These are phyloP conservation scores for Euphrasia confusa DNA, from an alignment of 257 asterid genomes.

Conservation along the genomic window DNA sequence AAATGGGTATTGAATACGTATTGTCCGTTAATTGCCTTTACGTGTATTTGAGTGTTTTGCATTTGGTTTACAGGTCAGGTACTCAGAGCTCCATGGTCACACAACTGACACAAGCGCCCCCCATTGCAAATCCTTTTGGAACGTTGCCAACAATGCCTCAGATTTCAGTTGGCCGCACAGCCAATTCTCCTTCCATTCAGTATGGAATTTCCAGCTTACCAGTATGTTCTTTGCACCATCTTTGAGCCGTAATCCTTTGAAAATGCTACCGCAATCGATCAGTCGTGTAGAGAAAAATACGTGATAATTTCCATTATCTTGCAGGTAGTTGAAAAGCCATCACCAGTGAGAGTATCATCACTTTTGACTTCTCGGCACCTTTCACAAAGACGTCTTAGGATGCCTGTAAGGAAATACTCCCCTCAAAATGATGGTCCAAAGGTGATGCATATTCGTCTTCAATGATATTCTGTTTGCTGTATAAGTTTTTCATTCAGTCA, in stretches of 20 bases:
- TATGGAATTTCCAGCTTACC: slow-evolving; percentile 97
- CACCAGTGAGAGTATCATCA: slow-evolving; percentile 70
- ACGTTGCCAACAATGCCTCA: slow-evolving; percentile 90
- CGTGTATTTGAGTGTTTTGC: background rate
- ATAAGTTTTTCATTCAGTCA: background rate
- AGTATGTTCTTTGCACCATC: slow-evolving; percentile 27
- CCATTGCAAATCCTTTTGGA: slow-evolving; percentile 80
- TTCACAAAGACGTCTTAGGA: slow-evolving; percentile 80
- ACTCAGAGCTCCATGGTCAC: slow-evolving; percentile 45
- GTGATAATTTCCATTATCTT: slow-evolving; percentile 16
- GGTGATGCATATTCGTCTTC: slow-evolving; percentile 36
- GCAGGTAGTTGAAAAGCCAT: slow-evolving; percentile 89
- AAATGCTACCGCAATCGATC: slow-evolving; percentile 4
- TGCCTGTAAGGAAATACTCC: slow-evolving; percentile 81
- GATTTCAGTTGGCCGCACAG: slow-evolving; percentile 81
- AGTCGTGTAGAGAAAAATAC: slow-evolving; percentile 5
- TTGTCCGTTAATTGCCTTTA: background rate
- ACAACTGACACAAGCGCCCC: slow-evolving; percentile 48
- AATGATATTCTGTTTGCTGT: slow-evolving; percentile 2
- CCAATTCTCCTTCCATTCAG: slow-evolving; percentile 82
- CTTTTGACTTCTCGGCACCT: slow-evolving; percentile 82
- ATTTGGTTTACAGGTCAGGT: slow-evolving; percentile 46
- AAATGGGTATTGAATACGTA: background rate
- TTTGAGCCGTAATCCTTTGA: background rate
- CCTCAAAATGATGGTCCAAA: slow-evolving; percentile 72